Percentiles rank a stretch among this genome's conserved stretches.
phyloP scores from a whole-genome alignment of 192 early-diverging fungal species.

The Backusella australiensis region DNA sequence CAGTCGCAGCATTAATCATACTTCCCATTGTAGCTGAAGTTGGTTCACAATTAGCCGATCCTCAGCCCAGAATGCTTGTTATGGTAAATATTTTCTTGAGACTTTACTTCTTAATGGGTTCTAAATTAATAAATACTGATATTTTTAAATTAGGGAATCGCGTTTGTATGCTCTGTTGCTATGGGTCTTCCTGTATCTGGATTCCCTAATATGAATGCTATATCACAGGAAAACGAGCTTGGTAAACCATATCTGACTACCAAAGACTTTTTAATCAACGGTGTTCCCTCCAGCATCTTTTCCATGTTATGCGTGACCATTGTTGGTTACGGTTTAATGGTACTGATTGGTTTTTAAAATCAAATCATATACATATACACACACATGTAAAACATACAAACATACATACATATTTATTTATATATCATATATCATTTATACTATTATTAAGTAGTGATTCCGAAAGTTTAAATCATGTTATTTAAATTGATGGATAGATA shows the following conservation, averaged over 20 bases:
- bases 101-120: not conserved
- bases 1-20: conserved; percentile 92
- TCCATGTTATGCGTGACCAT: conserved; percentile 72
- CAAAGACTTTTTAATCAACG: conserved; percentile 80
- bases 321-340: conserved; percentile 77
- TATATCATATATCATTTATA: not conserved
- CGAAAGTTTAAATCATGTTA: not conserved
- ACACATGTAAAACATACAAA: not conserved
- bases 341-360: conserved; percentile 41
- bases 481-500: not conserved
- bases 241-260: conserved; percentile 82
- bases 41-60: conserved; percentile 73
- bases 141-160: conserved; percentile 45
- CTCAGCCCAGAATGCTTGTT: conserved; percentile 74
- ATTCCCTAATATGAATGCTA: conserved; percentile 98
- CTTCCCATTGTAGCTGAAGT: conserved; percentile 90
- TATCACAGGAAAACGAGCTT: conserved; percentile 84
- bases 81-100: conserved; percentile 52
- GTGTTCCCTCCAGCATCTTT: conserved; percentile 75
- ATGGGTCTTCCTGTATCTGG: conserved; percentile 93
- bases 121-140: not conserved
- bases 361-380: not conserved
- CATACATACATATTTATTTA: not conserved
- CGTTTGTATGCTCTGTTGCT: conserved; percentile 84
- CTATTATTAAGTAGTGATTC: not conserved